A percentile compares a stretch with the other conserved stretches of the same genome.
Conservation (phyloP, 805 yeast species). For the Ogataea neopini region DNA sequence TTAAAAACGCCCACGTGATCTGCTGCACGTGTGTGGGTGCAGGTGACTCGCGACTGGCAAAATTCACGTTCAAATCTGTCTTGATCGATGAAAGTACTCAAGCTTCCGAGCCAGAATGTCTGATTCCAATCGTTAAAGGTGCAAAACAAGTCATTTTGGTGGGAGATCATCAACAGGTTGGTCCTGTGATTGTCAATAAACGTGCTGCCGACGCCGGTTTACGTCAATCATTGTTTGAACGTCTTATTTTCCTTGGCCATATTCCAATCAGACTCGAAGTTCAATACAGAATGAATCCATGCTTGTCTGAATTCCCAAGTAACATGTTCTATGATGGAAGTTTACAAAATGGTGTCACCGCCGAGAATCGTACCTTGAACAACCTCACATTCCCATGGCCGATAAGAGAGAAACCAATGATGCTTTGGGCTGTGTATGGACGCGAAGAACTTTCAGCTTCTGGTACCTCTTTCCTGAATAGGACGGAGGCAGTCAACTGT, state of each 20-base stretch:
- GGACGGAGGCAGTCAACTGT: slow-evolving; percentile 88
- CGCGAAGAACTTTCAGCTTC: slow-evolving; percentile 82
- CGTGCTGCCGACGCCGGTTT: slow-evolving; percentile 87
- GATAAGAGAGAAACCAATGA: slow-evolving; percentile 79
- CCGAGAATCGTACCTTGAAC: slow-evolving; percentile 60
- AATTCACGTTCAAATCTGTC: slow-evolving; percentile 68
- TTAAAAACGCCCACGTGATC: slow-evolving; percentile 69
- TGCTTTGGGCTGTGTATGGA: slow-evolving; percentile 92
- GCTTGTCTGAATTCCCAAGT: slow-evolving; percentile 81
- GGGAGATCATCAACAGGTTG: slow-evolving; percentile 95
- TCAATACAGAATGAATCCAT: slow-evolving; percentile 95
- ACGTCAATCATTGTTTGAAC: slow-evolving; percentile 82
- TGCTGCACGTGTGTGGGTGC: slow-evolving; percentile 95
- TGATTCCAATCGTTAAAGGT: slow-evolving; percentile 87
- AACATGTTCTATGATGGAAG: slow-evolving; percentile 92
- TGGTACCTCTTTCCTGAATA: slow-evolving; percentile 80
- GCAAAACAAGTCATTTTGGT: slow-evolving; percentile 84
- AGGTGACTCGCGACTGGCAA: slow-evolving; percentile 65
- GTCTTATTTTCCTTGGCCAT: slow-evolving; percentile 79
- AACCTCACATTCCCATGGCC: slow-evolving; percentile 89
- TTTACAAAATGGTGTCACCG: slow-evolving; percentile 87
- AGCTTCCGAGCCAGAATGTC: slow-evolving; percentile 88
- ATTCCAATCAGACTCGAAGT: slow-evolving; percentile 84
- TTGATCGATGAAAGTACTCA: slow-evolving; percentile 93
- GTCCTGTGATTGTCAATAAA: slow-evolving; percentile 83